Evolutionary conservation across 2,329 filamentous ascomycete species (phyloP).

Genomic region (Colletotrichum siamense): DNA sequence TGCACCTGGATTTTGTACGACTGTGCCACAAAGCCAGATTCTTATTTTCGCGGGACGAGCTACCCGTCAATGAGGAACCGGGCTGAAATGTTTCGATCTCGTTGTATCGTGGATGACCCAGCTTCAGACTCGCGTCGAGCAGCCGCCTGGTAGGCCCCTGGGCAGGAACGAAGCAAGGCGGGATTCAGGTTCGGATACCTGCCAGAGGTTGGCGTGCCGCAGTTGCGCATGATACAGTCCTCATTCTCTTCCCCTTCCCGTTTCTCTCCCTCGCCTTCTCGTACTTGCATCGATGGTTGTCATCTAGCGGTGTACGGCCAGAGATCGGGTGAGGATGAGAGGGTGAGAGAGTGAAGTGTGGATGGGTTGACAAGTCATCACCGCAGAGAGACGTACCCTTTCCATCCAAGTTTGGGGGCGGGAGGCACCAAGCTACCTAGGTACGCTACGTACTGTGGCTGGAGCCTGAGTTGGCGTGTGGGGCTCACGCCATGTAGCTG

Average conservation of each 20-base stretch:
- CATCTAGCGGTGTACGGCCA: constrained; percentile 12
- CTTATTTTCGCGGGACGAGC: constrained; percentile 3
- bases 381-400: not conserved
- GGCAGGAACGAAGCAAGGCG: not conserved
- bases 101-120: not conserved
- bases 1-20: constrained; percentile 13
- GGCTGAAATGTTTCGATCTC: not conserved
- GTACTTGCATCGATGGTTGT: not conserved
- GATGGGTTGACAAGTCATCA: constrained; percentile 21
- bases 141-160: not conserved
- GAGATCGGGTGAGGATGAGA: constrained; percentile 1
- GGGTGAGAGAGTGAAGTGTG: not conserved
- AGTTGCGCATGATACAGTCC: not conserved
- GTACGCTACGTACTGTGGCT: constrained; percentile 1
- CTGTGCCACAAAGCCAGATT: constrained; percentile 5
- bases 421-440: not conserved
- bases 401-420: not conserved
- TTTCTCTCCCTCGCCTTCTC: not conserved
- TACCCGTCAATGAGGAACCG: not conserved
- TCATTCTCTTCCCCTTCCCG: not conserved
- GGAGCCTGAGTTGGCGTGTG: not conserved
- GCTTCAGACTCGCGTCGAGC: not conserved
- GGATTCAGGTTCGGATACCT: not conserved
- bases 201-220: not conserved
- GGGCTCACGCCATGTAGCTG: not conserved